phyloP scores from a whole-genome alignment of 2,329 filamentous ascomycete species.

The Aaosphaeria pasadenensis region DNA sequence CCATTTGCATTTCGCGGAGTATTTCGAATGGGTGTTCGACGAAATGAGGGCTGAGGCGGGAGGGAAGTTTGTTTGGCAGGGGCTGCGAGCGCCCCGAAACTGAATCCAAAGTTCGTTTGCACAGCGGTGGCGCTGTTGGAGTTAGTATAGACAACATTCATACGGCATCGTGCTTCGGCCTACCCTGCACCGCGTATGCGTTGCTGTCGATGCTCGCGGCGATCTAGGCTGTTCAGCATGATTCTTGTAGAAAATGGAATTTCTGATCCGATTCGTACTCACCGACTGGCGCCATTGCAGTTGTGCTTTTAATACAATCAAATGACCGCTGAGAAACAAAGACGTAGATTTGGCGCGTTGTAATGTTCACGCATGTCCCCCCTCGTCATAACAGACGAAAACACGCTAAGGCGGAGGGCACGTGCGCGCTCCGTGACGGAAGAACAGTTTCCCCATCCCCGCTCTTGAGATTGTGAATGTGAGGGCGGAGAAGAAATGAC shows the following conservation, averaged over 20 bases:
- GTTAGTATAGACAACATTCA: neutral
- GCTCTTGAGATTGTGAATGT: neutral
- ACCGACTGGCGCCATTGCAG: conserved; percentile 34
- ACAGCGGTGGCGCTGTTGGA: neutral
- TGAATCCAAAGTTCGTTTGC: conserved; percentile 50
- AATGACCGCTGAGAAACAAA: no score
- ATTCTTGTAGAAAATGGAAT: neutral
- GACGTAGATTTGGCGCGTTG: no score
- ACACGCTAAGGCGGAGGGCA: conserved; percentile 2
- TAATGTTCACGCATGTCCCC: no score
- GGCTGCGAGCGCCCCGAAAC: conserved; percentile 19
- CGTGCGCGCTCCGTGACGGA: neutral
- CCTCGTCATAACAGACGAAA: neutral
- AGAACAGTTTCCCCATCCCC: no score
- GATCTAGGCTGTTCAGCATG: conserved; percentile 35
- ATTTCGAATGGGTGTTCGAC: conserved; percentile 20
- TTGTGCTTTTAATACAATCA: conserved; percentile 6
- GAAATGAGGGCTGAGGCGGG: conserved; percentile 19
- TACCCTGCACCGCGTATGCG: conserved; percentile 58
- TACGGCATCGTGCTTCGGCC: conserved; percentile 14
- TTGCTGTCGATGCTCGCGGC: conserved; percentile 55
- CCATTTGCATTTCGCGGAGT: conserved; percentile 16
- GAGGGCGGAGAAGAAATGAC: neutral
- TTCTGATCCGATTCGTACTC: neutral
- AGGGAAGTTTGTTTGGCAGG: conserved; percentile 23